A percentile compares a stretch with the other conserved stretches of the same genome.
phyloP scores from a whole-genome alignment of 2,329 filamentous ascomycete species.

The Apiospora malaysiana region DNA sequence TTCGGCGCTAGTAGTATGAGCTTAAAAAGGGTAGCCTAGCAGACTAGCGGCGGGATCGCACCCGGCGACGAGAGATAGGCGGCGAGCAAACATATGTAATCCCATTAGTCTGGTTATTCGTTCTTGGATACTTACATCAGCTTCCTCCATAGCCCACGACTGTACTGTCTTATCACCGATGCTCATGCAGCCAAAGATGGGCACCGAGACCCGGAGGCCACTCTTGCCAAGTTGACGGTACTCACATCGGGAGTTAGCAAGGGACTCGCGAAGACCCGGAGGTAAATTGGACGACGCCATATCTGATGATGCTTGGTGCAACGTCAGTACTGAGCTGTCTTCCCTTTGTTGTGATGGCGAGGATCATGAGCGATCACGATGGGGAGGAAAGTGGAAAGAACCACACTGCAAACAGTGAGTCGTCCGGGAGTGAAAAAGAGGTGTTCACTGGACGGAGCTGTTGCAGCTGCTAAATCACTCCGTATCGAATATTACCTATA shows the following conservation, averaged over 20 bases:
- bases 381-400: background rate
- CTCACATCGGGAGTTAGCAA: conserved; percentile 51
- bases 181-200: conserved; percentile 70
- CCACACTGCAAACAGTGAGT: background rate
- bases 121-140: conserved; percentile 46
- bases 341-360: background rate
- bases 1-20: background rate
- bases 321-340: background rate
- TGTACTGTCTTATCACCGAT: conserved; percentile 60
- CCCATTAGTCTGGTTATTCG: background rate
- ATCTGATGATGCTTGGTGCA: background rate
- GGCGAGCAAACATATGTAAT: background rate
- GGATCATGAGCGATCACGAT: background rate
- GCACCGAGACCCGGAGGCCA: conserved; percentile 66
- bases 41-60: background rate
- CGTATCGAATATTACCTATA: too few species aligned
- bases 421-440: background rate
- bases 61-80: background rate
- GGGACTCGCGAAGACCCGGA: conserved; percentile 38
- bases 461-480: background rate
- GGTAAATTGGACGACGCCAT: conserved; percentile 31
- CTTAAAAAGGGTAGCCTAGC: background rate
- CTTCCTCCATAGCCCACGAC: conserved; percentile 64
- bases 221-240: conserved; percentile 63
- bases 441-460: too few species aligned